Percentiles rank a stretch among this genome's conserved stretches.
Evolutionary conservation across 208 protist species (phyloP).

Genomic region (Trichomonas gallinae): DNA sequence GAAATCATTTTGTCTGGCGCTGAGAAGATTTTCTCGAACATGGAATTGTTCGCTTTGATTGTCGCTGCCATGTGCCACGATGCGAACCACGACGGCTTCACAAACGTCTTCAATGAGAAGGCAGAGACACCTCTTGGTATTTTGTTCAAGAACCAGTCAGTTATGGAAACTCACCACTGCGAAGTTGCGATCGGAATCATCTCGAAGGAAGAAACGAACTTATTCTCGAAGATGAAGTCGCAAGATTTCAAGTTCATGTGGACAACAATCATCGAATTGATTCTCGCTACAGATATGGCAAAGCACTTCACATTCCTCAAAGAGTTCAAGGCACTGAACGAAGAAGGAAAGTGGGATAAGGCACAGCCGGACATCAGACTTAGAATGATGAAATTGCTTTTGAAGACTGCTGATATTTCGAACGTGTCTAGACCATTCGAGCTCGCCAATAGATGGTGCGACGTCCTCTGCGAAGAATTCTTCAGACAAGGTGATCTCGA

Average conservation of each 20-base stretch:
- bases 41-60: constrained; percentile 64
- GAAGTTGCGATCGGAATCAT: constrained; percentile 34
- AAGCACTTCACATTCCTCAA: constrained; percentile 39
- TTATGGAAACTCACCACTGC: constrained; percentile 52
- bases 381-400: not conserved
- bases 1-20: constrained; percentile 41
- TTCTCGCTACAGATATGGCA: constrained; percentile 48
- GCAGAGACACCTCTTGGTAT: constrained; percentile 65
- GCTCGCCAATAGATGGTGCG: constrained; percentile 2
- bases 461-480: constrained; percentile 9
- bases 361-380: not conserved
- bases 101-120: constrained; percentile 79
- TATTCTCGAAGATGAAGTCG: constrained; percentile 29
- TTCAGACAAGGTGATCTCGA: constrained; percentile 12
- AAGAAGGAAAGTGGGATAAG: not conserved
- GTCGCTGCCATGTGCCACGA: constrained; percentile 79
- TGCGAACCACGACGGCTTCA: constrained; percentile 82
- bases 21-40: constrained; percentile 41
- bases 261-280: constrained; percentile 36
- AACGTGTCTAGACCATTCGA: constrained; percentile 7
- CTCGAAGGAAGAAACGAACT: constrained; percentile 26
- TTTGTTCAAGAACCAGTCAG: constrained; percentile 48
- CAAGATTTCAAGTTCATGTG: constrained; percentile 38
- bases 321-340: not conserved
- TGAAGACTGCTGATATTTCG: not conserved